These are phyloP conservation scores for Nigrospora sphaerica DNA, from an alignment of 2,329 filamentous ascomycete genomes.

Conservation along the genomic window DNA sequence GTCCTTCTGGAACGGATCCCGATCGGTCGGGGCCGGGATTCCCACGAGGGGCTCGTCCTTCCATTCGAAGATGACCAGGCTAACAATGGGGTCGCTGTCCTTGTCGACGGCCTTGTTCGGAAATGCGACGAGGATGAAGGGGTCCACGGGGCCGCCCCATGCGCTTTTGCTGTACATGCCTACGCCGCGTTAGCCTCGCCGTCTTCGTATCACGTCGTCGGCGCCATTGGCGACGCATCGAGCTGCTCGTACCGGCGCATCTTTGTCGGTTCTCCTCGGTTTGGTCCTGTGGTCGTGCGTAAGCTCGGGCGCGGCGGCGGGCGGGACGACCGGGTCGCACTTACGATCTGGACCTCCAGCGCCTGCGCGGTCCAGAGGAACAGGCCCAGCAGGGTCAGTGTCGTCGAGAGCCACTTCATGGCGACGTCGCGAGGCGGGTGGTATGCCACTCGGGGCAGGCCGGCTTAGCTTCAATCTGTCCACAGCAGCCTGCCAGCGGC, in stretches of 20 bases:
- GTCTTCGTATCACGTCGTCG: not conserved
- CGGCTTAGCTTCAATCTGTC: no score
- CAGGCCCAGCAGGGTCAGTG: constrained; percentile 43
- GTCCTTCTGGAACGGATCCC: constrained; percentile 16
- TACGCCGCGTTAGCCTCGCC: constrained; percentile 22
- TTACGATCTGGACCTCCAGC: constrained; percentile 52
- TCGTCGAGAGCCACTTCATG: constrained; percentile 50
- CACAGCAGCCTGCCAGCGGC: no score
- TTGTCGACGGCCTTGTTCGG: constrained; percentile 50
- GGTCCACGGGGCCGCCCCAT: constrained; percentile 84
- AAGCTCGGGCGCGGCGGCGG: constrained; percentile 4
- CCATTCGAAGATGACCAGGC: constrained; percentile 92
- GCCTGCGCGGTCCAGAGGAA: constrained; percentile 46
- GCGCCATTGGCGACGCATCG: no score
- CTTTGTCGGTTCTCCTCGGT: constrained; percentile 70
- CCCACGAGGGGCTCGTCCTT: constrained; percentile 76
- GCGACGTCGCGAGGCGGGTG: constrained; percentile 9
- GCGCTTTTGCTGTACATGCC: constrained; percentile 90
- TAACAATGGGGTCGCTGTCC: constrained; percentile 67
- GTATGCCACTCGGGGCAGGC: no score
- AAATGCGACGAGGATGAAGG: constrained; percentile 83
- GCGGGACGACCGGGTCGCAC: constrained; percentile 11
- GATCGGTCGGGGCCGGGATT: constrained; percentile 49
- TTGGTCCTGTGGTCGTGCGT: constrained; percentile 52
- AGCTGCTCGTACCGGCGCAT: constrained; percentile 51